These are phyloP conservation scores for Macrophomina phaseolina DNA, from an alignment of 2,329 filamentous ascomycete species.

Conservation along the genomic window DNA sequence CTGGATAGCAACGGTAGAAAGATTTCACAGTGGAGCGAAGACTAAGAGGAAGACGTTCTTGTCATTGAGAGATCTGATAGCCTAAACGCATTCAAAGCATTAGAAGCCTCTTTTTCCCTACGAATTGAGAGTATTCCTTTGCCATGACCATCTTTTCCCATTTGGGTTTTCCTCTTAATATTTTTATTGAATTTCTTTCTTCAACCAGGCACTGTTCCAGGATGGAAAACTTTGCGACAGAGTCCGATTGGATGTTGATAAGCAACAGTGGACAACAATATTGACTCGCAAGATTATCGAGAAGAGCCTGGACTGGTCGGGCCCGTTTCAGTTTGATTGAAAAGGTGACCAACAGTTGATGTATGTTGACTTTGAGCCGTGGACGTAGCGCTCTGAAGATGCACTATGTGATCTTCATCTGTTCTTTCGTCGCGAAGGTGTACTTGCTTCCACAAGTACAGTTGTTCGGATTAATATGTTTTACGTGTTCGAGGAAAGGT, in stretches of 20 bases:
- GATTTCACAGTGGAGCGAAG: too few relatives aligned
- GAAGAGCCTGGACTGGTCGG: constrained; percentile 38
- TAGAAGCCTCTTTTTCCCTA: background rate
- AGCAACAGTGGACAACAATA: background rate
- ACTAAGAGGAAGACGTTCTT: background rate
- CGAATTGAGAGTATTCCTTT: background rate
- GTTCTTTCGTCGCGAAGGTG: constrained; percentile 19
- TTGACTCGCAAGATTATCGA: background rate
- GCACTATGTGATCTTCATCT: background rate
- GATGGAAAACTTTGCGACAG: background rate
- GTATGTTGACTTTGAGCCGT: constrained; percentile 26
- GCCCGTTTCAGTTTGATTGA: constrained; percentile 30
- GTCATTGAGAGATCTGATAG: constrained; percentile 15
- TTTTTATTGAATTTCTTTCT: constrained; percentile 17
- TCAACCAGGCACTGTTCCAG: constrained; percentile 21
- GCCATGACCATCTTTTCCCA: background rate
- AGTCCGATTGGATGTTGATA: too few relatives aligned
- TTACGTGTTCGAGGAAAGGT: constrained; percentile 8
- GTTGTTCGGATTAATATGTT: constrained; percentile 24
- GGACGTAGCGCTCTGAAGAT: background rate
- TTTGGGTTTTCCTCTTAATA: constrained; percentile 3
- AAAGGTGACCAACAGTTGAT: constrained; percentile 41
- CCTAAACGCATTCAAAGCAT: background rate
- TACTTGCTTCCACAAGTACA: constrained; percentile 12
- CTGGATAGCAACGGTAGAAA: background rate